Percentiles rank a stretch among this genome's conserved stretches.
phyloP scores from a whole-genome alignment of 2,329 filamentous ascomycete species.

The Torrubiella hemipterigena region DNA sequence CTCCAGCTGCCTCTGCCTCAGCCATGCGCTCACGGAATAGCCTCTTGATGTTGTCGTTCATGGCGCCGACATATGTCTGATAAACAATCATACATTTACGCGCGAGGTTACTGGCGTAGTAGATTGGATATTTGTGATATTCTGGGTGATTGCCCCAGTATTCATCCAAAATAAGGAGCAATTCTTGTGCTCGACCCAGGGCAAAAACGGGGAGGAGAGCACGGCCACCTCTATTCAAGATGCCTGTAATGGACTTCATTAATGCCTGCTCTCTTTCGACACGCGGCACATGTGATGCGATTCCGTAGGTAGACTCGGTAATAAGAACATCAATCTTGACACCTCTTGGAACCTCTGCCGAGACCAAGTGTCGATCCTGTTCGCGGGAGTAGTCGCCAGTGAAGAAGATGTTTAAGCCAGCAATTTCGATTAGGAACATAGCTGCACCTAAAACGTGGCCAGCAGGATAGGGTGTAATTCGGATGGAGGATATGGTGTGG shows the following conservation, averaged over 20 bases:
- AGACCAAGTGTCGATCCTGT: slow-evolving; percentile 89
- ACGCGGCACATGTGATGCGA: slow-evolving; percentile 84
- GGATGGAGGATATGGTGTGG: slow-evolving; percentile 90
- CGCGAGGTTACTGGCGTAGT: slow-evolving; percentile 92
- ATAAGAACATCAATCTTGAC: slow-evolving; percentile 94
- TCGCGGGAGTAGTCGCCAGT: slow-evolving; percentile 96
- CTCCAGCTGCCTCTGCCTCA: slow-evolving; percentile 71
- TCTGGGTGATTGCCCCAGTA: slow-evolving; percentile 89
- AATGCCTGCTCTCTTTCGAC: slow-evolving; percentile 83
- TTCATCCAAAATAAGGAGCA: slow-evolving; percentile 89
- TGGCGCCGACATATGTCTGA: slow-evolving; percentile 93
- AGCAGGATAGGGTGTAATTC: slow-evolving; percentile 92
- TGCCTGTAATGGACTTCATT: slow-evolving; percentile 88
- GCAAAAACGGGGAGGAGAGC: slow-evolving; percentile 94
- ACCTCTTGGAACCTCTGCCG: slow-evolving; percentile 76
- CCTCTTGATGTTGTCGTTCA: slow-evolving; percentile 98
- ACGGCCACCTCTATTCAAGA: slow-evolving; percentile 82
- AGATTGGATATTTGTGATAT: slow-evolving; percentile 84
- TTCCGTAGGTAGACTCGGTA: slow-evolving; percentile 94
- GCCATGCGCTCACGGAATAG: slow-evolving; percentile 90
- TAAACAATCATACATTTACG: slow-evolving; percentile 98
- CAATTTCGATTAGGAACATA: slow-evolving; percentile 97
- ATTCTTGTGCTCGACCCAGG: slow-evolving; percentile 82
- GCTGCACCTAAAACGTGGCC: slow-evolving; percentile 96
- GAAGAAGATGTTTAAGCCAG: slow-evolving; percentile 91